A percentile compares a stretch with the other conserved stretches of the same genome.
Evolutionary conservation across 257 asterid genomes (phyloP).

Genomic region (Solanum phureja): DNA sequence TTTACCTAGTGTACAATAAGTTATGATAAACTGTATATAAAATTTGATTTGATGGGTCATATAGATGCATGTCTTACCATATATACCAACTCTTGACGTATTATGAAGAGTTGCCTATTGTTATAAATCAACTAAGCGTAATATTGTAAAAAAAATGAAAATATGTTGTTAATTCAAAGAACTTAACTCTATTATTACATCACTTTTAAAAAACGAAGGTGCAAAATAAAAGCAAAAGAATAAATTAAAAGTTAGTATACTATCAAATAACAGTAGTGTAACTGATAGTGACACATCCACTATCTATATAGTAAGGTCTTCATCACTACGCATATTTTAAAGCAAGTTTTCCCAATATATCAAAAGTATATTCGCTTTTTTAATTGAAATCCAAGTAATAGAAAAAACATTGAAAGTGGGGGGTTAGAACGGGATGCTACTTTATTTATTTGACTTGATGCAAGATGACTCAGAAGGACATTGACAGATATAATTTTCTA

Average conservation of each 20-base stretch:
- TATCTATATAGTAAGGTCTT: not conserved
- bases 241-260: not conserved
- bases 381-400: not conserved
- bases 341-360: not conserved
- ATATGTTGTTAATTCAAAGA: not conserved
- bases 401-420: not conserved
- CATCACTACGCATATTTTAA: not conserved
- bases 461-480: not conserved
- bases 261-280: not conserved
- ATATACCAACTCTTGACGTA: not conserved
- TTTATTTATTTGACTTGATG: not conserved
- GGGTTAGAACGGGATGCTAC: not conserved
- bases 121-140: not conserved
- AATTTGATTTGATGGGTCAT: not conserved
- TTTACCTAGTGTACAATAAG: not conserved
- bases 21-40: not conserved
- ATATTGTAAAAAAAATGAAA: not conserved
- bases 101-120: not conserved
- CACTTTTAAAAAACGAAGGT: not conserved
- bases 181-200: not conserved
- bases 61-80: not conserved
- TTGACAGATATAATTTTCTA: not conserved
- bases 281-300: not conserved
- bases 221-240: not conserved
- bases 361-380: not conserved